Conservation (phyloP, 2,329 filamentous ascomycete species). For the Pyrenochaeta sp. region DNA sequence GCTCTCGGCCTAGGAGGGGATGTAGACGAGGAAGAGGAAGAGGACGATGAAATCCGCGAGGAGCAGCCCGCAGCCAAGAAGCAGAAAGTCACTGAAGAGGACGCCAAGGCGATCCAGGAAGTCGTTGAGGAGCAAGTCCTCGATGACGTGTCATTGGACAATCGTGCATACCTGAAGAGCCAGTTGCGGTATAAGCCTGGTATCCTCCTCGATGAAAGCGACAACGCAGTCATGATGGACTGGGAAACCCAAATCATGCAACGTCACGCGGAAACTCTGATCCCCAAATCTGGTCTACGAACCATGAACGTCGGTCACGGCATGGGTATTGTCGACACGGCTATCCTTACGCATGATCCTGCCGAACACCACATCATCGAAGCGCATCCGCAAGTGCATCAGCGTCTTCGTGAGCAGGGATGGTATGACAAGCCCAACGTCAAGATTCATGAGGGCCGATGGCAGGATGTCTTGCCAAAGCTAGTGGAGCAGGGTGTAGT, state of each 20-base stretch:
- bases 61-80: constrained; percentile 46
- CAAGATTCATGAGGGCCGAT: constrained; percentile 73
- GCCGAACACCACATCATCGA: constrained; percentile 83
- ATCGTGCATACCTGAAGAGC: constrained; percentile 50
- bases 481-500: constrained; percentile 73
- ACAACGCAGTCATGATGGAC: constrained; percentile 92
- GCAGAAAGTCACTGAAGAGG: constrained; percentile 41
- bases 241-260: constrained; percentile 92
- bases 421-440: constrained; percentile 71
- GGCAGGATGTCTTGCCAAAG: constrained; percentile 80
- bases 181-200: constrained; percentile 45
- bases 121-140: constrained; percentile 34
- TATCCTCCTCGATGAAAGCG: constrained; percentile 72
- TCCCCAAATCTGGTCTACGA: constrained; percentile 68
- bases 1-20: constrained; percentile 40
- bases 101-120: constrained; percentile 35
- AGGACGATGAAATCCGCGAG: constrained; percentile 29
- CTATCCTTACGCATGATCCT: constrained; percentile 75
- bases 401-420: constrained; percentile 71
- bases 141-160: constrained; percentile 48
- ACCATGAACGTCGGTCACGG: constrained; percentile 89
- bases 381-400: constrained; percentile 80
- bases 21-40: constrained; percentile 30
- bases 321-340: constrained; percentile 85
- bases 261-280: constrained; percentile 73